phyloP scores from a whole-genome alignment of 2,329 filamentous ascomycete species.

The Fusarium odoratissimum region DNA sequence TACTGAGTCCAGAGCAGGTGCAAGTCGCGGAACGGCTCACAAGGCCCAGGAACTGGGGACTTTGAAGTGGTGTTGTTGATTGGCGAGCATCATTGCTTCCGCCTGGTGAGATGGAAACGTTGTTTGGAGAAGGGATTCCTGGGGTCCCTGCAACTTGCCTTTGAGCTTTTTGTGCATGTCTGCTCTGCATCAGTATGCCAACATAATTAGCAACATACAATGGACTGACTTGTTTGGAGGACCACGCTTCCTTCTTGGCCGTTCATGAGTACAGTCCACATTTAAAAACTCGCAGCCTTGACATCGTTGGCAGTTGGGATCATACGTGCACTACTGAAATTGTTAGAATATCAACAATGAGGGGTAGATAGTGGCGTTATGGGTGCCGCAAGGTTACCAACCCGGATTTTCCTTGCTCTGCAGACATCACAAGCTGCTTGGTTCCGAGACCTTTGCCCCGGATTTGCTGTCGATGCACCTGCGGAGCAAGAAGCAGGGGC shows the following conservation, averaged over 20 bases:
- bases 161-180: constrained; percentile 12
- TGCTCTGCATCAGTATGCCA: not conserved
- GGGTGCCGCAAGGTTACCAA: not conserved
- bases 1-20: not conserved
- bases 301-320: constrained; percentile 10
- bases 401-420: constrained; percentile 41
- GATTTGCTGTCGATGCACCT: not conserved
- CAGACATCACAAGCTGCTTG: constrained; percentile 42
- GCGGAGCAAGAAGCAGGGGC: not conserved
- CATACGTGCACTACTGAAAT: constrained; percentile 30
- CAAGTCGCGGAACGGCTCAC: not conserved
- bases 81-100: not conserved
- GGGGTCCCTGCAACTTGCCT: not conserved
- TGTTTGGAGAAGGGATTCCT: not conserved
- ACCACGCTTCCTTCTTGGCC: constrained; percentile 38
- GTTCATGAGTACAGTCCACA: constrained; percentile 34
- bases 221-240: constrained; percentile 35
- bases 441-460: constrained; percentile 21
- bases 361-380: not conserved
- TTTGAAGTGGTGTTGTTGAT: constrained; percentile 10
- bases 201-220: fast-evolving
- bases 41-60: not conserved
- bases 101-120: not conserved
- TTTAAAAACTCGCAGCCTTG: constrained; percentile 35
- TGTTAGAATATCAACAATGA: not conserved